Conservation (phyloP, 768 basidiomycete genomes). For the Neoboletus subvelutipes region DNA sequence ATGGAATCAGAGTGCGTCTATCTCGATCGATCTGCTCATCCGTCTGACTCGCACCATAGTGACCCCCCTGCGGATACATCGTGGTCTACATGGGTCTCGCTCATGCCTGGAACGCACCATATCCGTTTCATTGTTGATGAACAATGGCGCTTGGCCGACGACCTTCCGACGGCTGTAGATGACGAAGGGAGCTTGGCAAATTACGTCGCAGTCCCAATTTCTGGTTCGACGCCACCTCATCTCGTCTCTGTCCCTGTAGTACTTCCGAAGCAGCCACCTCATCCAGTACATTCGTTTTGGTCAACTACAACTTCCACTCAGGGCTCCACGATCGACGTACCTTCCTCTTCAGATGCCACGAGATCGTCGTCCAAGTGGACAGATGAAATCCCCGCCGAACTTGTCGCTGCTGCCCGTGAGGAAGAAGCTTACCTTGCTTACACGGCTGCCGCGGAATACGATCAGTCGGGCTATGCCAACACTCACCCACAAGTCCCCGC, state of each 20-base stretch:
- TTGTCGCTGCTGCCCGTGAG: constrained; percentile 75
- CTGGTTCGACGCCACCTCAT: constrained; percentile 33
- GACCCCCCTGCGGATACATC: constrained; percentile 35
- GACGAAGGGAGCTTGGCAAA: constrained; percentile 94
- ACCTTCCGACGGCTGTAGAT: constrained; percentile 86
- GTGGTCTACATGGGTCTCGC: constrained; percentile 43
- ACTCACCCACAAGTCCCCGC: constrained; percentile 47
- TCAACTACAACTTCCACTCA: constrained; percentile 38
- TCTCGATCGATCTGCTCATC: constrained; percentile 6
- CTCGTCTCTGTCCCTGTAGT: constrained; percentile 36
- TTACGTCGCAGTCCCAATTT: constrained; percentile 64
- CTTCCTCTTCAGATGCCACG: constrained; percentile 31
- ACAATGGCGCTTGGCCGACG: constrained; percentile 74
- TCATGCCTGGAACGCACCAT: constrained; percentile 90
- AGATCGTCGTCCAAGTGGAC: constrained; percentile 61
- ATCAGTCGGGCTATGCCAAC: constrained; percentile 37
- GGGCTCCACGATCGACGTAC: constrained; percentile 28
- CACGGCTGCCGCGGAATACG: constrained; percentile 32
- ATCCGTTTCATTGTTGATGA: constrained; percentile 95
- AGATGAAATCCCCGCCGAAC: constrained; percentile 68
- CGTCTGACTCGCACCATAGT: constrained; percentile 24
- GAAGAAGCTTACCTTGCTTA: constrained; percentile 73
- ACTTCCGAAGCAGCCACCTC: constrained; percentile 26
- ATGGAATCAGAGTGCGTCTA: constrained; percentile 64
- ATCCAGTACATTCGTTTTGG: constrained; percentile 44